Evolutionary conservation across 2,329 filamentous ascomycete genomes (phyloP).

Genomic region (Fusarium drepaniforme): DNA sequence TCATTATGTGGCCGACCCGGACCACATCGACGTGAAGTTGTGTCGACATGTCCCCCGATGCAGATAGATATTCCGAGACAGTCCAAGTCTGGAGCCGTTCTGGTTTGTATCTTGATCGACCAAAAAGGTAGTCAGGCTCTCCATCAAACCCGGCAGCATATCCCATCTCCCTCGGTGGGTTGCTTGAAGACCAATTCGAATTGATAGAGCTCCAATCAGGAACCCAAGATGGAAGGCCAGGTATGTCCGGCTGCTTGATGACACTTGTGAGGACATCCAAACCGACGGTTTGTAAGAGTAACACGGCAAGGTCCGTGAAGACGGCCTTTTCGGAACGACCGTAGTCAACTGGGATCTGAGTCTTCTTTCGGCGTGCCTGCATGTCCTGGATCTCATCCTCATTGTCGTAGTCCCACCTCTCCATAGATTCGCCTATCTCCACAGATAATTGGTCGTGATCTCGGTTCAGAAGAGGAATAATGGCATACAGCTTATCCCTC

Average conservation of each 20-base stretch:
- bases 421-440: neutral
- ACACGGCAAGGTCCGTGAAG: neutral
- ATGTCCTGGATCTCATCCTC: neutral
- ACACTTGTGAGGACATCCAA: neutral
- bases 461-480: neutral
- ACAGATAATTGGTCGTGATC: neutral
- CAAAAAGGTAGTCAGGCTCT: neutral
- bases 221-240: neutral
- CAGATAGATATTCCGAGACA: neutral
- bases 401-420: neutral
- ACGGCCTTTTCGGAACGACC: neutral
- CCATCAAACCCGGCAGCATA: neutral
- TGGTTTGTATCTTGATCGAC: neutral
- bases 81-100: neutral
- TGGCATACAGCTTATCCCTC: constrained; percentile 3
- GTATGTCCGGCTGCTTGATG: neutral
- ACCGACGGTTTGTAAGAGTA: neutral
- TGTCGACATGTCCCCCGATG: neutral
- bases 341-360: neutral
- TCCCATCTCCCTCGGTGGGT: neutral
- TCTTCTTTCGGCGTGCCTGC: neutral
- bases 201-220: neutral
- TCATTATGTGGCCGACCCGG: neutral
- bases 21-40: neutral
- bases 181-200: neutral